phyloP scores from a whole-genome alignment of 345 rosid genomes.

The Turritis glabra region DNA sequence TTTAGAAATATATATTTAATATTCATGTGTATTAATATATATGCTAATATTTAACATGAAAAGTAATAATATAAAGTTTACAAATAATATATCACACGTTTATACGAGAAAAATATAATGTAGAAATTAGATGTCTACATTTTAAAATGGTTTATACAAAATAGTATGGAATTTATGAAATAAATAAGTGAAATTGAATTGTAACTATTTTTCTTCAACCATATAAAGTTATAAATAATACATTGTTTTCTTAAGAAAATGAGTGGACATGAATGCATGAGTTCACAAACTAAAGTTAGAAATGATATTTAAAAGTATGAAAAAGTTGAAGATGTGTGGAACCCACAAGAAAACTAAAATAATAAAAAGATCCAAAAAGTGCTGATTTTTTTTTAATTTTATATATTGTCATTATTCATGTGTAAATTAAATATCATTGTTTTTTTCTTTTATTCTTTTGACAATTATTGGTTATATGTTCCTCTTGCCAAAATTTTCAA shows the following conservation, averaged over 20 bases:
- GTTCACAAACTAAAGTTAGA: slow-evolving; percentile 23
- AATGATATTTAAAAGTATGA: slow-evolving; percentile 15
- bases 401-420: slow-evolving; percentile 25
- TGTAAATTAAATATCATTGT: slow-evolving; percentile 22
- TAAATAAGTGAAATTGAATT: not conserved
- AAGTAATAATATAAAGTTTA: too few species aligned
- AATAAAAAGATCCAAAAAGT: slow-evolving; percentile 32
- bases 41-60: too few species aligned
- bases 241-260: not conserved
- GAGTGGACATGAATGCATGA: slow-evolving; percentile 32
- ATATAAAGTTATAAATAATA: not conserved
- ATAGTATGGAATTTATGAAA: too few species aligned
- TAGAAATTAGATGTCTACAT: too few species aligned
- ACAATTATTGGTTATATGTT: slow-evolving; percentile 29
- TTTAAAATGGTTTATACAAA: too few species aligned
- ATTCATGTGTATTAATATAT: too few species aligned
- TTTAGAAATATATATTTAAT: too few species aligned
- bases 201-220: not conserved
- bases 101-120: too few species aligned
- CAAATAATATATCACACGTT: too few species aligned
- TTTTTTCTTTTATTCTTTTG: not conserved
- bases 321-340: slow-evolving; percentile 29
- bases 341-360: slow-evolving; percentile 35
- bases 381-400: not conserved
- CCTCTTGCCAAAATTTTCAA: slow-evolving; percentile 32